A percentile compares a stretch with the other conserved stretches of the same genome.
Conservation (phyloP, 768 basidiomycete genomes). For the Podaxis pistillaris region DNA sequence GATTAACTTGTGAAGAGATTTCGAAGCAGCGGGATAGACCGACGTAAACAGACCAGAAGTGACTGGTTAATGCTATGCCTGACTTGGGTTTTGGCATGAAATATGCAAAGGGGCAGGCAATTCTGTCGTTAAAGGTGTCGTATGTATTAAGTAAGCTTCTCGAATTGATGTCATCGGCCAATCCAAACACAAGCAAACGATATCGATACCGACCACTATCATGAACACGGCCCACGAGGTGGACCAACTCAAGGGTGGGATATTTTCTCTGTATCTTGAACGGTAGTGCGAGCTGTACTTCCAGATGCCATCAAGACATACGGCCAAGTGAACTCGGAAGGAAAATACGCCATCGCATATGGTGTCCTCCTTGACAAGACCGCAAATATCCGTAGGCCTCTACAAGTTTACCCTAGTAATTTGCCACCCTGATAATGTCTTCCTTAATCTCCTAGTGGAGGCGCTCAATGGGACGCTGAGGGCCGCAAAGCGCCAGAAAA, state of each 20-base stretch:
- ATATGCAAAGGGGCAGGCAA: no score
- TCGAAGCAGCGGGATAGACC: no score
- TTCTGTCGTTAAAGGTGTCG: no score
- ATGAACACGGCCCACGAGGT: background rate
- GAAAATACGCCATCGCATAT: slow-evolving; percentile 36
- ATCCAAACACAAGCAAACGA: background rate
- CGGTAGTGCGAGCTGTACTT: background rate
- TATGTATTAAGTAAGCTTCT: no score
- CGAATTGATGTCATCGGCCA: no score
- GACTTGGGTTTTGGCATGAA: no score
- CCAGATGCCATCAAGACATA: slow-evolving; percentile 43
- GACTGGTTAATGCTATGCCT: no score
- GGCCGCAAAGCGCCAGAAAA: slow-evolving; percentile 45
- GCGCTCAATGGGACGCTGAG: slow-evolving; percentile 48
- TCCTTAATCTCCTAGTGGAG: slow-evolving; percentile 33
- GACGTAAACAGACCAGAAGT: no score
- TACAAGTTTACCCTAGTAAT: background rate
- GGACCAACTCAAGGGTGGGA: background rate
- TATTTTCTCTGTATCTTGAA: background rate
- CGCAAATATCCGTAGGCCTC: slow-evolving; percentile 38
- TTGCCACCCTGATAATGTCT: background rate
- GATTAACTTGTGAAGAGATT: no score
- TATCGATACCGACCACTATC: background rate
- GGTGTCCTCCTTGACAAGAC: slow-evolving; percentile 48
- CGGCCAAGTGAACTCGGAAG: slow-evolving; percentile 37